Evolutionary conservation across 1,284 basidiomycete genomes (phyloP), one percentile per base, ranked within the genome.

Genomic region (Cerrena zonata): DNA sequence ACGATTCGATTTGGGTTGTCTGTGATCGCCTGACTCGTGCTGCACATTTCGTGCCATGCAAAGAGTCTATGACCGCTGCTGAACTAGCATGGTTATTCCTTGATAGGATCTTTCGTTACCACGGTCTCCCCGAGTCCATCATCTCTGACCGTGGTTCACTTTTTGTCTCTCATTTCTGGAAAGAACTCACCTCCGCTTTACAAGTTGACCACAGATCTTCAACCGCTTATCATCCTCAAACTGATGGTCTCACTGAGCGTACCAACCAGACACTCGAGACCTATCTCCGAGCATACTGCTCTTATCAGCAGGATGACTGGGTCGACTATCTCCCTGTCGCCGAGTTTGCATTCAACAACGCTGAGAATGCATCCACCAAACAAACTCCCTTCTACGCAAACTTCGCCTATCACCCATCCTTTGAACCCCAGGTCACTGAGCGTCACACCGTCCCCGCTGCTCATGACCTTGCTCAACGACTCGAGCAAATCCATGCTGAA

Each of bases 241-340:
- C 70, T 0, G 69, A 79, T 48, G 61, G 68, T 2, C 63, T 72
- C 37, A 72, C 67, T 0, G 69, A 76, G 54, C 48, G 61, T 0
- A 52, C 66, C 0, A 74, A 72, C n/a, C n/a, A n/a, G n/a, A n/a
- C n/a, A n/a, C n/a, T n/a, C n/a, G n/a, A n/a, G n/a, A n/a, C n/a
- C n/a, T n/a, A n/a, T n/a, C n/a, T n/a, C n/a, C n/a, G n/a, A n/a
- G n/a, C n/a, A n/a, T n/a, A n/a, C n/a, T n/a, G n/a, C n/a, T n/a
- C n/a, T n/a, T n/a, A n/a, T n/a, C n/a, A 61, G 18, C 74, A 75
- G 53, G 53, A 65, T 49, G 57, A 74, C 52, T 76, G 73, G 72
- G 47, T 48, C 2, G 41, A 57, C 2, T 41, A 36, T n/a, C 51
- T 59, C 2, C 50, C 49, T 0, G 26, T 55, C 3, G n/a, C n/a